phyloP scores from a whole-genome alignment of 2,329 filamentous ascomycete species.

The Ophiocordyceps camponoti-leonardi region DNA sequence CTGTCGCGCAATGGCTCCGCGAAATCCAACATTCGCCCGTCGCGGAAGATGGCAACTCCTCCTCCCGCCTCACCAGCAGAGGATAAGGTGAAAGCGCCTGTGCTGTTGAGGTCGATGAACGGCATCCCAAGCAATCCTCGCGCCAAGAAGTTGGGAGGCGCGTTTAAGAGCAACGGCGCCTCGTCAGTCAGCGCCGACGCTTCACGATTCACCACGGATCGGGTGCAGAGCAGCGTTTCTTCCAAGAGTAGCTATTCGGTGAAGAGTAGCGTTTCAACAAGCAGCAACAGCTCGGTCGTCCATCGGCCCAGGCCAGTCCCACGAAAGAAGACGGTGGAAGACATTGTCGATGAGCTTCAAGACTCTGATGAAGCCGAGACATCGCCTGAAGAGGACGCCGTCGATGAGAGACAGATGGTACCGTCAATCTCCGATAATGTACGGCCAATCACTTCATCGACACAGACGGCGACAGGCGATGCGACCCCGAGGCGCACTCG shows the following conservation, averaged over 20 bases:
- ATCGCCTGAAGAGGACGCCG: not conserved
- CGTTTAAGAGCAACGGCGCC: slow-evolving; percentile 30
- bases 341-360: not conserved
- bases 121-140: slow-evolving; percentile 30
- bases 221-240: too few relatives aligned
- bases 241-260: too few relatives aligned
- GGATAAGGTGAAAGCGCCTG: slow-evolving; percentile 13
- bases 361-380: not conserved
- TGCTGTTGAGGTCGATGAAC: slow-evolving; percentile 25
- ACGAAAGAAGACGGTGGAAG: slow-evolving; percentile 9
- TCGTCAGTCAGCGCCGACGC: too few relatives aligned
- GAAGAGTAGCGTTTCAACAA: too few relatives aligned
- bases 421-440: not conserved
- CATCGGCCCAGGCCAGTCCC: slow-evolving; percentile 40
- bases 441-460: not conserved
- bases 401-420: not conserved
- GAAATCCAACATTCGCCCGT: slow-evolving; percentile 14
- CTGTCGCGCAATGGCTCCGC: slow-evolving; percentile 15
- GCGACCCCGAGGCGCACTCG: not conserved
- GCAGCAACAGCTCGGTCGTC: slow-evolving; percentile 26
- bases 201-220: too few relatives aligned
- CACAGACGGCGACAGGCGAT: not conserved
- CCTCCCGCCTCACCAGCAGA: slow-evolving; percentile 5
- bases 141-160: slow-evolving; percentile 24
- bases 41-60: slow-evolving; percentile 8